Base-by-base conservation (phyloP, 116 monocot species). In the Trichopus zeylanicus region DNA sequence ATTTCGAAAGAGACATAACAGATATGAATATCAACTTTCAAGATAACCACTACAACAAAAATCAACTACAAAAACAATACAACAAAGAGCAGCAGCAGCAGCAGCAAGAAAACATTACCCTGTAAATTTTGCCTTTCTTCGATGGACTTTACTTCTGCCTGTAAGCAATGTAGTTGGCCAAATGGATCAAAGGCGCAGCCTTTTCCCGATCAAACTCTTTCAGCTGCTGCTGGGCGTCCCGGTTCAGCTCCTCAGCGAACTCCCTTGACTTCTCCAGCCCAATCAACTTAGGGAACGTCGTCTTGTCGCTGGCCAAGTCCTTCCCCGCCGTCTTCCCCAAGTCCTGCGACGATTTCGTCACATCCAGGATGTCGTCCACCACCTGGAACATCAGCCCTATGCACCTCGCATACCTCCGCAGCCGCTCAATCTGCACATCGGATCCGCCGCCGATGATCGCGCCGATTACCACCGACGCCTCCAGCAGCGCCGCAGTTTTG, bases 291-390 rank as follows among this genome's bases (percentile, higher is more conserved):
- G 78, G 78, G 42, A 78, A 83, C 1, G 83, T 78, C 15, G 78
- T 70, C 61, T 83, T 83, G 26, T 78, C 75, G 13, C 69, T 61
- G n/a, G 52, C 78, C 49, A 75, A 51, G 52, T 83, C 83, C 71
- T 83, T 83, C 35, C 83, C 78, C 9, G 83, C 78, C 35, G 83
- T 83, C 60, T 83, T 83, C 60, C 83, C 83, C 31, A 83, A 64
- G 67, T 78, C 78, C 60, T 83, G 48, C n/a, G 83, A 74, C 20
- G 83, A 70, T 47, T 68, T 78, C 24, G 78, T 83, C 18, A 75
- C 68, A n/a, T 83, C 83, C 2, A 83, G 70, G 26, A 79, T 70
- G 53, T 84, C 79, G 32, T 84, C 83, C 26, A 82, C 77, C 30
- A 82, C 78, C 55, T 82, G 82, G 48, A 78, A 82, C 67, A 74